phyloP scores from a whole-genome alignment of 2,329 filamentous ascomycete genomes.

The Volutella citrinella region DNA sequence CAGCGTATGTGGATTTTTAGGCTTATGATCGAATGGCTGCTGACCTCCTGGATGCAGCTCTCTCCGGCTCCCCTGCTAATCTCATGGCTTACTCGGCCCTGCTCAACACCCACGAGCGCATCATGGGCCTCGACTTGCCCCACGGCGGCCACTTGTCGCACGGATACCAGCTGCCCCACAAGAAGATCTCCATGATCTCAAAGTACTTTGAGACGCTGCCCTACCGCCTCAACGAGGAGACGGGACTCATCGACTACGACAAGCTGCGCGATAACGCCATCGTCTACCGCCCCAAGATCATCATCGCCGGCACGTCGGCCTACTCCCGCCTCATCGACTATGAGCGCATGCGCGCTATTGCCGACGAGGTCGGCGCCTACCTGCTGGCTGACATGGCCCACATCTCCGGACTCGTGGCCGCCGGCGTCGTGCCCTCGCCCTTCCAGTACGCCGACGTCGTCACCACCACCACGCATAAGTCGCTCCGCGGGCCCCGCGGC shows the following conservation, averaged over 20 bases:
- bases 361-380: slow-evolving; percentile 85
- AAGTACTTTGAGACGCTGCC: slow-evolving; percentile 98
- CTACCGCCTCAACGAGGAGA: slow-evolving; percentile 83
- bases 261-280: slow-evolving; percentile 80
- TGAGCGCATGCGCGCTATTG: slow-evolving; percentile 79
- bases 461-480: slow-evolving; percentile 98
- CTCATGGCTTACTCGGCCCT: slow-evolving; percentile 91
- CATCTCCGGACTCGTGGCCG: slow-evolving; percentile 87
- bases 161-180: slow-evolving; percentile 88
- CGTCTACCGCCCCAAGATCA: slow-evolving; percentile 88
- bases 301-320: slow-evolving; percentile 88
- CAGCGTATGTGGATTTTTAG: slow-evolving; percentile 69
- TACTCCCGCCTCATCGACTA: slow-evolving; percentile 96
- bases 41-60: no score
- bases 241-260: slow-evolving; percentile 89
- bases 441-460: slow-evolving; percentile 89
- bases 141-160: slow-evolving; percentile 93
- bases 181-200: slow-evolving; percentile 91
- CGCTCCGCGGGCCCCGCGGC: slow-evolving; percentile 84
- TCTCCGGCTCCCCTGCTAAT: slow-evolving; percentile 70
- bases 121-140: slow-evolving; percentile 94
- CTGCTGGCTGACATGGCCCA: slow-evolving; percentile 94
- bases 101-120: slow-evolving; percentile 82
- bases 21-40: no score
- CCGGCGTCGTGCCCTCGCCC: slow-evolving; percentile 81